Percentiles rank a stretch among this genome's conserved stretches.
Conservation (phyloP, 306 rosid species). For the Geum urbanum region DNA sequence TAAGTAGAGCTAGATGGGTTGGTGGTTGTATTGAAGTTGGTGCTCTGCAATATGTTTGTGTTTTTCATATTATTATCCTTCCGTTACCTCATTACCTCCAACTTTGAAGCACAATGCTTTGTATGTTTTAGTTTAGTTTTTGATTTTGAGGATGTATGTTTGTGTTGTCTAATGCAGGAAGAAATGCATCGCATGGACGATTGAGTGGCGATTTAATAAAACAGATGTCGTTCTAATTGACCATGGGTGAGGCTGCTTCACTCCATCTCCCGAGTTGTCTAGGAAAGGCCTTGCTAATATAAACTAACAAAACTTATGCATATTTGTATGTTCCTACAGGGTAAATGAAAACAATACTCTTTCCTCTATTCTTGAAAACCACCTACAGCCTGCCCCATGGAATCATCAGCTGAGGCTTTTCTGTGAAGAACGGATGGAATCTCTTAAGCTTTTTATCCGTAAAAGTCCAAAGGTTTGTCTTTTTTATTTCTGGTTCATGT, state of each 20-base stretch:
- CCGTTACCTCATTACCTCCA: background rate
- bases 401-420: constrained; percentile 45
- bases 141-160: background rate
- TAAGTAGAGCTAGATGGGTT: background rate
- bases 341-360: constrained; percentile 56
- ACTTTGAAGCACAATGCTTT: background rate
- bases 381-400: constrained; percentile 34
- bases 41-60: background rate
- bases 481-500: constrained; percentile 15
- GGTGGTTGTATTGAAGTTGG: too few species aligned
- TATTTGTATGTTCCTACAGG: constrained; percentile 35
- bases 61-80: background rate
- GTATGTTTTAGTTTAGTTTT: background rate
- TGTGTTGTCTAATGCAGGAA: constrained; percentile 46
- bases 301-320: constrained; percentile 20
- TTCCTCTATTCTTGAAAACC: constrained; percentile 52
- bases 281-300: background rate
- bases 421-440: constrained; percentile 45
- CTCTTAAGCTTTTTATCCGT: constrained; percentile 69
- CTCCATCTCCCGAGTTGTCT: background rate
- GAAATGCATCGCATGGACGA: constrained; percentile 79
- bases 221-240: constrained; percentile 55
- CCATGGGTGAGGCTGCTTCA: constrained; percentile 56
- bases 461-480: constrained; percentile 58
- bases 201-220: constrained; percentile 78